Conservation (phyloP, 2,329 filamentous ascomycete genomes). For the Neonectria hederae region DNA sequence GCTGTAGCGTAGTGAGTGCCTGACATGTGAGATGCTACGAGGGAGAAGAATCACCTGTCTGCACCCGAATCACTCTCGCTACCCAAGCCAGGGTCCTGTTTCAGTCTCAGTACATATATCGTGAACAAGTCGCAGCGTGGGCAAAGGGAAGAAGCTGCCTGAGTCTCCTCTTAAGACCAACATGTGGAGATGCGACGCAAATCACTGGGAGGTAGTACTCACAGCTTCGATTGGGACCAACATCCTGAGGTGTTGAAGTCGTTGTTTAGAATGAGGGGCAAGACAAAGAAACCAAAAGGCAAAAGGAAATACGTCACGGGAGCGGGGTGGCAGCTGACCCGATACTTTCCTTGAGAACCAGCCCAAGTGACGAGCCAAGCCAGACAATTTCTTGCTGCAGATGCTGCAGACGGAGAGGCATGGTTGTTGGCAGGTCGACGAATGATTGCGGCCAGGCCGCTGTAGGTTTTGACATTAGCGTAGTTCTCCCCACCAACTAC, state of each 20-base stretch:
- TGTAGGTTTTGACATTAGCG: background rate
- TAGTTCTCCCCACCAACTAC: background rate
- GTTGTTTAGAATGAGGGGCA: background rate
- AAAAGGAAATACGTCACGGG: background rate
- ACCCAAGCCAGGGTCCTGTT: background rate
- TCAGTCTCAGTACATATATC: background rate
- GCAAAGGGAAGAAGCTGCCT: too few relatives aligned
- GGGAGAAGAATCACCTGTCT: background rate
- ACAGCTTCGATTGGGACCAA: background rate
- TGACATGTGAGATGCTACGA: background rate
- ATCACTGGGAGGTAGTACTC: background rate
- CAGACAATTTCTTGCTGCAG: too few relatives aligned
- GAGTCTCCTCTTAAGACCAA: background rate
- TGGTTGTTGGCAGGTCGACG: background rate
- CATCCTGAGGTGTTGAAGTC: background rate
- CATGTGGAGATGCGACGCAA: background rate
- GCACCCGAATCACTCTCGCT: background rate
- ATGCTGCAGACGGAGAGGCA: background rate
- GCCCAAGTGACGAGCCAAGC: too few relatives aligned
- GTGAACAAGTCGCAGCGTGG: background rate
- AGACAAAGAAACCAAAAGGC: background rate
- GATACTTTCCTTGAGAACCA: background rate
- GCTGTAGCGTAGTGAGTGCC: conserved; percentile 2
- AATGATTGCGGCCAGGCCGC: background rate
- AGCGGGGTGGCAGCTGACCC: background rate